A percentile compares a stretch with the other conserved stretches of the same genome.
These are phyloP conservation scores for Margaritispora aquatica DNA, from an alignment of 495 filamentous ascomycete genomes.

Conservation along the genomic window DNA sequence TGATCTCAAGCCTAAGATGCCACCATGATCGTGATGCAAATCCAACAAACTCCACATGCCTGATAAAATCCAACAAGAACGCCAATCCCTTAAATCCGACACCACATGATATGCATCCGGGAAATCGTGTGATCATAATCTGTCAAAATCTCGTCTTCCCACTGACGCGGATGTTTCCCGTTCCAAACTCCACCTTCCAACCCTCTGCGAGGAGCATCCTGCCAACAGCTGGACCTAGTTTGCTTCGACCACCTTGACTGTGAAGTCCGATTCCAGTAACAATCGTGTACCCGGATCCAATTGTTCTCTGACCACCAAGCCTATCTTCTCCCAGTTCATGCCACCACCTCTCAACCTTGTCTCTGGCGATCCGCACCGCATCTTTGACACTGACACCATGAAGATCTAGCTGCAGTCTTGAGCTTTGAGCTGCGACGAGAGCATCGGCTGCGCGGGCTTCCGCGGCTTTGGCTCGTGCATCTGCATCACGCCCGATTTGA, in stretches of 20 bases:
- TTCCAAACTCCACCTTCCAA: constrained; percentile 70
- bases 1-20: background rate
- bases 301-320: constrained; percentile 35
- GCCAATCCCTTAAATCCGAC: too few species aligned
- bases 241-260: constrained; percentile 66
- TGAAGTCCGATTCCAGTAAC: constrained; percentile 79
- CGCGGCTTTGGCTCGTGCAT: constrained; percentile 36
- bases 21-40: too few species aligned
- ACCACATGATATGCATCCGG: too few species aligned
- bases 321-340: constrained; percentile 48
- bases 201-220: constrained; percentile 70
- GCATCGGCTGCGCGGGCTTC: constrained; percentile 48
- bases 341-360: constrained; percentile 75
- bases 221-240: constrained; percentile 73
- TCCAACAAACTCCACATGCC: background rate
- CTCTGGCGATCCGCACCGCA: constrained; percentile 66
- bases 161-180: constrained; percentile 58
- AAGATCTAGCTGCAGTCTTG: constrained; percentile 50
- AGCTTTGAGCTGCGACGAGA: constrained; percentile 43
- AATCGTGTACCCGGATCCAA: constrained; percentile 53
- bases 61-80: background rate
- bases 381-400: constrained; percentile 80
- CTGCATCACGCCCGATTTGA: constrained; percentile 47
- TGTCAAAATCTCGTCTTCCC: constrained; percentile 35
- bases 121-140: background rate